Base-by-base conservation (phyloP, 2,329 filamentous ascomycete genomes). In the Fusarium mangiferae region DNA sequence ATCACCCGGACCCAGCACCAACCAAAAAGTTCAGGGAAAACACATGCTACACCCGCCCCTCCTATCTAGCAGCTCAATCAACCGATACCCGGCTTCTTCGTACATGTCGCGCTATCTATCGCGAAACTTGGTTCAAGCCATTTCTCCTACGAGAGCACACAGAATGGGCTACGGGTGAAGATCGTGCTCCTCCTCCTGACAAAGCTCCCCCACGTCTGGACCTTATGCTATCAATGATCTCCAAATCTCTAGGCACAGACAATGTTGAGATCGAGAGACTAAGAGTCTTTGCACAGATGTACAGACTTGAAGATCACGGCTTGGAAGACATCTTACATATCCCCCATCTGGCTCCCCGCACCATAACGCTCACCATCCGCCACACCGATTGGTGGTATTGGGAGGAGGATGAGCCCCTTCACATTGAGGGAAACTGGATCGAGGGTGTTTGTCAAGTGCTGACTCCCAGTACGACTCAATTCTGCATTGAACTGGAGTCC, bases 401-500 rank as follows among this genome's bases (percentile, higher is more conserved):
- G 70, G 70, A 73, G 18, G 17, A 57, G 7, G 70, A 73, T 5
- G 66, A 62, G 8, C 79, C 78, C 6, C 76, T 87, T 11, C 66
- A 72, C 9, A 82, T 87, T 35, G 73, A 79, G 2, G 79, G 78
- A 2, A 15, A 41, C 1, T 87, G 85, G 85, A 80, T 86, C n/a
- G 35, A 73, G 9, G 42, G 20, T 1, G 55, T 80, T 2, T 63
- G 71, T 28, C 11, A 35, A 1, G 51, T 6, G 2, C 67, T 87
- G 35, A 79, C 82, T 1, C 8, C 67, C 1, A 82, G 80, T 8
- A 78, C 87, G 22, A 73, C 77, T 4, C 81, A 84, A 51, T 73
- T 89, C 5, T 75, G 78, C 33, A 79, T 88, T 10, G 85, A 88
- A 45, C 77, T 88, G 22, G 88, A 89, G 77, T 85, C 84, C 6